Conservation (phyloP, 2,329 filamentous ascomycete species). For the Erysiphe pulchra region DNA sequence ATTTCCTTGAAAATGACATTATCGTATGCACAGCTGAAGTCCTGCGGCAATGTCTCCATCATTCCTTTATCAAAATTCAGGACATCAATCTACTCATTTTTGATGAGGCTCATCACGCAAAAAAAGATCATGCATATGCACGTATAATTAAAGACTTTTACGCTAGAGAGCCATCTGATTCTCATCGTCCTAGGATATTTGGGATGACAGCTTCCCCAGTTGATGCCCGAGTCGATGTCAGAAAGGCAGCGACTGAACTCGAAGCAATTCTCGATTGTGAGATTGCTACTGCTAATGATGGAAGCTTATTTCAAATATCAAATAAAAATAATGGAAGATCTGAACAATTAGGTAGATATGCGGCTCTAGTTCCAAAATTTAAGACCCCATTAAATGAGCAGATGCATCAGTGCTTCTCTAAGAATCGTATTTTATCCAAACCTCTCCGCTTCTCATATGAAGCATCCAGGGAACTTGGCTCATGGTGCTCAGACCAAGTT, state of each 20-base stretch:
- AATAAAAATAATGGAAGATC: constrained; percentile 27
- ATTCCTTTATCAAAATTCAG: constrained; percentile 54
- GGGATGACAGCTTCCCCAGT: constrained; percentile 96
- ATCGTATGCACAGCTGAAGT: constrained; percentile 86
- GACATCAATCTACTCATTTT: constrained; percentile 81
- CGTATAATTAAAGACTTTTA: constrained; percentile 80
- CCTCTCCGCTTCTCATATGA: constrained; percentile 24
- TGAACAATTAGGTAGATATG: constrained; percentile 29
- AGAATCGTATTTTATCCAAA: constrained; percentile 17
- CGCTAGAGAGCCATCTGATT: constrained; percentile 15
- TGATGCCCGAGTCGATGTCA: constrained; percentile 53
- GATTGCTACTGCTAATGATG: constrained; percentile 52
- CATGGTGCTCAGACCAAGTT: constrained; percentile 63
- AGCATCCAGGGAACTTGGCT: constrained; percentile 41
- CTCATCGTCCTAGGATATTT: constrained; percentile 47
- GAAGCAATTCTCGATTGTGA: constrained; percentile 55
- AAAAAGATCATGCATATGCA: constrained; percentile 80
- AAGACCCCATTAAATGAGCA: constrained; percentile 37
- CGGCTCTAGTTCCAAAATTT: constrained; percentile 21
- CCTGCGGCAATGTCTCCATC: constrained; percentile 49
- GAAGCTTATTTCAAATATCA: constrained; percentile 28
- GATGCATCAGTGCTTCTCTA: constrained; percentile 25
- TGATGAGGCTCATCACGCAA: constrained; percentile 89
- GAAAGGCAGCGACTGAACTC: constrained; percentile 42
- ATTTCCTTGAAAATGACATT: constrained; percentile 43